Conservation (phyloP, 73 alveolate genomes). For the Blepharisma stoltei region DNA sequence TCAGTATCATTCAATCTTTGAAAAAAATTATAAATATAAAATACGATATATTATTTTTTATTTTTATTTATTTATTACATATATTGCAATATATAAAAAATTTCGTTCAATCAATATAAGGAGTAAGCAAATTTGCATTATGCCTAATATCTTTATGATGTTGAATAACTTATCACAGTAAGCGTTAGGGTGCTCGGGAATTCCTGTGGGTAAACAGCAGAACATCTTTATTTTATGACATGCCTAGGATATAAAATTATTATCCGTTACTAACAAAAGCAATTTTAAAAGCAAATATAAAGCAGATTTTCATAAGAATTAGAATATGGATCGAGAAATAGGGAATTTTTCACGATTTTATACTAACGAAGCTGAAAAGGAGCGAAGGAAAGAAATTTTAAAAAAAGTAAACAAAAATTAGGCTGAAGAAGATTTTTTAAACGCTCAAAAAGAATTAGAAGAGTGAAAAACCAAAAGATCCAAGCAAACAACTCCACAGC, state of each 20-base stretch:
- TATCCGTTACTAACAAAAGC: neutral
- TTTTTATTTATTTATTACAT: too few species aligned
- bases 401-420: neutral
- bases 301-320: neutral
- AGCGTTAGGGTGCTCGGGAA: neutral
- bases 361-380: neutral
- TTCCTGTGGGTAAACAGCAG: slow-evolving; percentile 1
- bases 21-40: too few species aligned
- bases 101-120: too few species aligned
- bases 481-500: too few species aligned
- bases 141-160: neutral
- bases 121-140: neutral
- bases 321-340: neutral
- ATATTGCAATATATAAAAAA: too few species aligned
- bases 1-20: too few species aligned
- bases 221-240: neutral
- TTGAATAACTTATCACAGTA: neutral
- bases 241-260: neutral
- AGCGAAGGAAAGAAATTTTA: neutral
- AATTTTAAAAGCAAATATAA: neutral
- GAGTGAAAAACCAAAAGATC: too few species aligned
- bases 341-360: neutral
- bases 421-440: too few species aligned
- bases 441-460: too few species aligned
- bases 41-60: too few species aligned